Conservation (phyloP, 2,329 filamentous ascomycete genomes). For the Epichloe sibirici region DNA sequence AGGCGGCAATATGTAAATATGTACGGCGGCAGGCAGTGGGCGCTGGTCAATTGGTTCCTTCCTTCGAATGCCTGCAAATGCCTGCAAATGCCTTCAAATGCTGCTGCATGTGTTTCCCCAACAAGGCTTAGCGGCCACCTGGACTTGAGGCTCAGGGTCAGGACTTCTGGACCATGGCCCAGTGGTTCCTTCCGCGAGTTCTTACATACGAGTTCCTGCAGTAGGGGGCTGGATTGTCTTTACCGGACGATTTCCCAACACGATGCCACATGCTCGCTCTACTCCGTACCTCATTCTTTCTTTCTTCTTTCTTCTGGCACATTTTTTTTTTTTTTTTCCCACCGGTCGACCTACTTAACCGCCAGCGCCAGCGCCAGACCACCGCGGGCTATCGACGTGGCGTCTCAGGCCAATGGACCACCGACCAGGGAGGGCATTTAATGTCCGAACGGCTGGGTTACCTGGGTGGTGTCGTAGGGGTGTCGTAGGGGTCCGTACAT, state of each 20-base stretch:
- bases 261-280: too few relatives aligned
- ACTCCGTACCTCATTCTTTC: too few relatives aligned
- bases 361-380: not conserved
- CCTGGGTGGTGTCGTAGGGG: too few relatives aligned
- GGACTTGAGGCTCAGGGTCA: not conserved
- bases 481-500: too few relatives aligned
- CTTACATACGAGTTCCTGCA: too few relatives aligned
- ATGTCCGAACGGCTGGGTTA: not conserved
- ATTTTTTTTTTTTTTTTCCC: too few relatives aligned
- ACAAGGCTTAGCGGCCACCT: constrained; percentile 1
- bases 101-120: not conserved
- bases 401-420: not conserved
- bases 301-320: too few relatives aligned
- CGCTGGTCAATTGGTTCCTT: not conserved
- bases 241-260: not conserved
- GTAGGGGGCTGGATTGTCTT: not conserved
- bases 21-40: too few relatives aligned
- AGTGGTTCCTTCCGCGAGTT: too few relatives aligned
- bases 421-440: not conserved
- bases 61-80: not conserved
- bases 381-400: not conserved
- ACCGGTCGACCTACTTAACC: not conserved
- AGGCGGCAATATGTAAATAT: too few relatives aligned
- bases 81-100: not conserved
- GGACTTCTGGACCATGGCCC: too few relatives aligned